Evolutionary conservation across 2,329 filamentous ascomycete genomes (phyloP).

Genomic region (Fusarium denticulatum): DNA sequence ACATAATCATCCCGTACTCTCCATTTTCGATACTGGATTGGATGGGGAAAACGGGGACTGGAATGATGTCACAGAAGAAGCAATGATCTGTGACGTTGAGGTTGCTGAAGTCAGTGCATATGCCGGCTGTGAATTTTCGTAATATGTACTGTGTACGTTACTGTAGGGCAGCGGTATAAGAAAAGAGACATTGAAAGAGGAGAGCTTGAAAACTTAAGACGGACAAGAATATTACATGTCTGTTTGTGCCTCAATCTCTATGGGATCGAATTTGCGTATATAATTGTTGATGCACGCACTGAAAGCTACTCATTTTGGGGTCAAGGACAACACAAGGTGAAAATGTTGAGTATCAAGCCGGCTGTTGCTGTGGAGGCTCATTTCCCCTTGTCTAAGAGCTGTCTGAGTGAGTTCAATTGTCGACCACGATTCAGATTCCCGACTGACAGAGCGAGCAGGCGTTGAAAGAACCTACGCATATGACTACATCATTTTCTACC

Average conservation of each 20-base stretch:
- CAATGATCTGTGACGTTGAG: neutral
- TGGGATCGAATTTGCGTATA: neutral
- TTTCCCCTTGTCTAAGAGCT: neutral
- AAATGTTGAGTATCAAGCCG: neutral
- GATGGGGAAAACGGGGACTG: neutral
- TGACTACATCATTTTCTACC: constrained; percentile 20
- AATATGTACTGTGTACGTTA: neutral
- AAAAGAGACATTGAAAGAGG: neutral
- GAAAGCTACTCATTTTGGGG: neutral
- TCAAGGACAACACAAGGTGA: rapidly evolving
- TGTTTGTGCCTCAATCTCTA: neutral
- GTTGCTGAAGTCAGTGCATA: neutral
- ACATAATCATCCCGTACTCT: neutral
- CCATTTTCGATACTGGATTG: neutral
- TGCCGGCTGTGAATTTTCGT: neutral
- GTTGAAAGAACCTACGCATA: neutral
- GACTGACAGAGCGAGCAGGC: neutral
- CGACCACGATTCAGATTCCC: rapidly evolving
- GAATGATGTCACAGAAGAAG: neutral
- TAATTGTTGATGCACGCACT: neutral
- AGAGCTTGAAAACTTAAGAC: neutral
- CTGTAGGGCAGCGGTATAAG: neutral
- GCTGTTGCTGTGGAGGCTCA: neutral
- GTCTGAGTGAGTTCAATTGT: neutral
- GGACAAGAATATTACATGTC: neutral